Conservation (phyloP, 768 basidiomycete genomes). For the Amanita jacksonii region DNA sequence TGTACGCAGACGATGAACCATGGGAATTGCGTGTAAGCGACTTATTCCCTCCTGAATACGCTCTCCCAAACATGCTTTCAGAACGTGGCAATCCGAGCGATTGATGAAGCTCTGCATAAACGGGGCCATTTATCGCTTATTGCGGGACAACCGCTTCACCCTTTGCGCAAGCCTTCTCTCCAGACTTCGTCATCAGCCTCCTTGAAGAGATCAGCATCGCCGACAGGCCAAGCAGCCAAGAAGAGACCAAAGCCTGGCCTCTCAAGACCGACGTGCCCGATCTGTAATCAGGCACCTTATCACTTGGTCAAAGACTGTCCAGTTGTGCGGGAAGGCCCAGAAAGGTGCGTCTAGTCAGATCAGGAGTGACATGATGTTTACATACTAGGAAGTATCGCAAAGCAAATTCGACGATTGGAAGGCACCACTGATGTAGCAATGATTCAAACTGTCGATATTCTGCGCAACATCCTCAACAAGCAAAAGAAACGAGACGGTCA, state of each 20-base stretch:
- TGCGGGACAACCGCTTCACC: constrained; percentile 53
- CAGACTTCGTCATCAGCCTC: constrained; percentile 13
- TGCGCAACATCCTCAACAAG: constrained; percentile 9
- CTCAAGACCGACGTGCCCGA: constrained; percentile 26
- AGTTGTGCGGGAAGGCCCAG: constrained; percentile 38
- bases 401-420: background rate
- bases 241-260: constrained; percentile 28
- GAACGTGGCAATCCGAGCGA: constrained; percentile 58
- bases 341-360: constrained; percentile 33
- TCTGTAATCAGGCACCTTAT: constrained; percentile 35
- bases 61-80: constrained; percentile 10
- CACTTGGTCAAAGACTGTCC: constrained; percentile 51
- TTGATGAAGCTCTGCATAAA: constrained; percentile 51
- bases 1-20: constrained; percentile 57
- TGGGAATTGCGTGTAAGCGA: constrained; percentile 49
- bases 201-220: constrained; percentile 26
- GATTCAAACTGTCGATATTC: background rate
- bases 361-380: background rate
- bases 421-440: background rate
- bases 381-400: background rate
- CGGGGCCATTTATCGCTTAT: constrained; percentile 51
- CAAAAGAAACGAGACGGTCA: constrained; percentile 3
- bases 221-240: constrained; percentile 16
- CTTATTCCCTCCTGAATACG: background rate
- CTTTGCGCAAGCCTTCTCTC: constrained; percentile 28